Percentiles rank a stretch among this genome's conserved stretches.
These are phyloP conservation scores for Hortaea werneckii DNA, from an alignment of 2,329 filamentous ascomycete species.

Conservation along the genomic window DNA sequence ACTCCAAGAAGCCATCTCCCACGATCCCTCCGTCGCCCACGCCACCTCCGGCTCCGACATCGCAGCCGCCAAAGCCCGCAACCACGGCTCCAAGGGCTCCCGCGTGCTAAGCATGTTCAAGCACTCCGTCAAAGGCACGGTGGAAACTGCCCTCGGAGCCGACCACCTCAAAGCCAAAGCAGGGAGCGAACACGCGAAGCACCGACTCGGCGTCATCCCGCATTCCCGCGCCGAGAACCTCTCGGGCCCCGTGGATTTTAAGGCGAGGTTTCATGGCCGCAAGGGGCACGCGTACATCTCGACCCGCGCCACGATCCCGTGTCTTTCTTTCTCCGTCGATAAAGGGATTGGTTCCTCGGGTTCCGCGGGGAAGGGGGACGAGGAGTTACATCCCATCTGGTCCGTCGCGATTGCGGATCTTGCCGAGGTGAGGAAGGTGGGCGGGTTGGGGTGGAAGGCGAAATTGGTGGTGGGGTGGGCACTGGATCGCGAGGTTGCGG, in stretches of 20 bases:
- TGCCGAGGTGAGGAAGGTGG: conserved; percentile 64
- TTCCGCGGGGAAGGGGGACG: conserved; percentile 32
- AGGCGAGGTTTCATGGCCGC: conserved; percentile 57
- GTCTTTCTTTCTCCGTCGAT: conserved; percentile 55
- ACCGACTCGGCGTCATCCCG: conserved; percentile 61
- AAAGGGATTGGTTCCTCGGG: conserved; percentile 37
- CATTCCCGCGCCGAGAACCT: conserved; percentile 34
- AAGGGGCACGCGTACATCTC: conserved; percentile 65
- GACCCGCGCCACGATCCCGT: conserved; percentile 55
- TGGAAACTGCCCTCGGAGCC: conserved; percentile 61
- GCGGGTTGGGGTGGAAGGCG: conserved; percentile 74
- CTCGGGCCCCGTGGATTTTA: conserved; percentile 66
- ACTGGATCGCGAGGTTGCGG: conserved; percentile 60
- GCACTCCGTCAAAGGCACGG: conserved; percentile 56
- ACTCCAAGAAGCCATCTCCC: conserved; percentile 49
- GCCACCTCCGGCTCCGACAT: conserved; percentile 44
- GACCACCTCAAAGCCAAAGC: conserved; percentile 61
- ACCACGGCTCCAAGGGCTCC: conserved; percentile 38
- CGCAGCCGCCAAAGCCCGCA: conserved; percentile 38
- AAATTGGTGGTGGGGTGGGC: conserved; percentile 76
- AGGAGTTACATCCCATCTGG: conserved; percentile 52
- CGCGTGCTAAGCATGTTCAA: conserved; percentile 58
- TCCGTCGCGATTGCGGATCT: conserved; percentile 62
- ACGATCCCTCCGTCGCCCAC: conserved; percentile 37
- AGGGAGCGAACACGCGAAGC: conserved; percentile 52